Evolutionary conservation across 495 filamentous ascomycete species (phyloP).

Genomic region (Astrocystis sublimbata): DNA sequence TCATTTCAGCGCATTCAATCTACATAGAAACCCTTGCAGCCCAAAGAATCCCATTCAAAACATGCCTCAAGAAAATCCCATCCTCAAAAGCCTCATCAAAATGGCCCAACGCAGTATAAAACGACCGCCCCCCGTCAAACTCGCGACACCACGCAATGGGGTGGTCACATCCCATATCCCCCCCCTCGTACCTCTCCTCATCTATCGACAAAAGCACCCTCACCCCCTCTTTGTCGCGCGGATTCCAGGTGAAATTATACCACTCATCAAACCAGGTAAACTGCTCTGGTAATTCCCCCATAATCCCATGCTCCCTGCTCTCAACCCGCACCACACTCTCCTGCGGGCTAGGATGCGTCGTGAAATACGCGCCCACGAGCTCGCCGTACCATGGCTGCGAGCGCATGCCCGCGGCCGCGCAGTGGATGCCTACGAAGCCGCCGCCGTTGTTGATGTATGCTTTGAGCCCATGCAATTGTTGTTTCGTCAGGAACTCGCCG

Average conservation of each 20-base stretch:
- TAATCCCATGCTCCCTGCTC: slow-evolving; percentile 29
- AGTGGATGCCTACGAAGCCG: slow-evolving; percentile 42
- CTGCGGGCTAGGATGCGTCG: slow-evolving; percentile 37
- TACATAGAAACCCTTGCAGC: slow-evolving; percentile 17
- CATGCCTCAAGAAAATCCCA: slow-evolving; percentile 33
- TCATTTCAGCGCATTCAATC: too few species aligned
- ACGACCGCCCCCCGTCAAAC: slow-evolving; percentile 38
- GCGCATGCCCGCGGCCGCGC: slow-evolving; percentile 36
- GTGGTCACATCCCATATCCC: slow-evolving; percentile 33
- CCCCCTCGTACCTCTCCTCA: slow-evolving; percentile 34
- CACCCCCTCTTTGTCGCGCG: slow-evolving; percentile 24
- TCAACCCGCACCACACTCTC: slow-evolving; percentile 24
- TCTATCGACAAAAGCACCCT: slow-evolving; percentile 36
- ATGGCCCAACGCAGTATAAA: slow-evolving; percentile 43
- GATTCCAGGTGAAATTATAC: slow-evolving; percentile 42
- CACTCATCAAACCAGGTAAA: slow-evolving; percentile 42
- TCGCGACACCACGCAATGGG: slow-evolving; percentile 41
- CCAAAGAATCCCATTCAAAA: slow-evolving; percentile 39
- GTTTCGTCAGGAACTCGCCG: slow-evolving; percentile 35
- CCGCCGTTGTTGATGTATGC: slow-evolving; percentile 34
- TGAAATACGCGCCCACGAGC: slow-evolving; percentile 40
- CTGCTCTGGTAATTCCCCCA: slow-evolving; percentile 21
- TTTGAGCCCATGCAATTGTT: slow-evolving; percentile 32
- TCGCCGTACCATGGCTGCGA: slow-evolving; percentile 36
- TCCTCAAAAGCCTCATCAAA: slow-evolving; percentile 43